Base-by-base conservation (phyloP, 179 eudicot species). In the Spergularia azorica region DNA sequence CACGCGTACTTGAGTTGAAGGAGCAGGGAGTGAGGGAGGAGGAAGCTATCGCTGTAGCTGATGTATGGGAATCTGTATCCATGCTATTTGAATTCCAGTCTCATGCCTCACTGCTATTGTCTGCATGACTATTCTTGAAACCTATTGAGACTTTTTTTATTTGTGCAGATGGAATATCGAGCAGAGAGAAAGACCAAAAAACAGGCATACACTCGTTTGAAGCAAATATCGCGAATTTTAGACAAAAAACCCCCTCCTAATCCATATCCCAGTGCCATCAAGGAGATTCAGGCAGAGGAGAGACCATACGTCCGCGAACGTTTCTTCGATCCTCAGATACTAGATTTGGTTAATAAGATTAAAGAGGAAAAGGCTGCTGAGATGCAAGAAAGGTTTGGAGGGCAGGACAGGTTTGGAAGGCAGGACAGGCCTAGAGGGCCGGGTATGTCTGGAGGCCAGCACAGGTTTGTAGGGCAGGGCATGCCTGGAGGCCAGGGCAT, bases 251-350 rank as follows among this genome's bases (percentile, higher is more conserved):
- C 91, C 43, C 90, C 95, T 71, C 91, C 90, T 46, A 95, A 95
- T 77, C 98, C 95, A 10, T 95, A 93, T 73, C 92, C 97, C 6
- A 93, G 95, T 83, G 95, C 93, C 72, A 79, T 95, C 43, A 90
- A 89, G 79, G 94, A 91, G 87, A 91, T 94, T 72, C 96, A 94
- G 74, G 98, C 97, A 41, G 90, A 90, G 84, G 98, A 92, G 82
- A 88, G 87, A 83, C 86, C 84, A 68, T 85, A 77, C 72, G 91
- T 94, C 39, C 87, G 84, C 57, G 93, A 87, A 48, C 97, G 98
- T 58, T 92, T 92, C 88, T 64, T 57, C 72, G 82, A 91, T 84
- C 92, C 85, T n/a, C 66, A 80, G 69, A 83, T 83, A 18, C 85
- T 72, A 0, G 74, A 84, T 43, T 83, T 86, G 72, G 81, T 84